Evolutionary conservation across 306 rosid species (phyloP), one percentile per base, ranked within the genome.

Genomic region (Cicer bijugum): DNA sequence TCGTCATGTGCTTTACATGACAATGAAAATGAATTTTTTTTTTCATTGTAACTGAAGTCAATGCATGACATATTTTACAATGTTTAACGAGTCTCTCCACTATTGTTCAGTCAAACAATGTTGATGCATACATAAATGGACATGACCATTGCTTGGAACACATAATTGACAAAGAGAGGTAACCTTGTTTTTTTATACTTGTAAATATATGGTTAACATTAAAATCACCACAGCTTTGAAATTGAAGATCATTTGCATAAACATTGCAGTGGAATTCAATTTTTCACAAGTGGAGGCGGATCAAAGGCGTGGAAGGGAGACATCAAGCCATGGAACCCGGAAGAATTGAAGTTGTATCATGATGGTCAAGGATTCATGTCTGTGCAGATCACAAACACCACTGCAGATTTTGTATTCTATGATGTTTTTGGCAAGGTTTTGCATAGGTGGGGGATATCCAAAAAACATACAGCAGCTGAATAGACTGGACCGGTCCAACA

Each of bases 281-380:
- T 77, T 68, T 14, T 93, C 20, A 93, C 97, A 6, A 93, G 98
- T 53, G 96, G 98, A 42, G 97, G 92, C 6, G 96, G 97, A 6
- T 93, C 98, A 1, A 90, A 88, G 83, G 97, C 98, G 55, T 93
- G 98, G 98, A 81, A 82, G 55, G 90, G 89, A 0, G 83, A 79
- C 12, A 39, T 85, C 28, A 80, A 3, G 51, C 67, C 46, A 0
- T 81, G 83, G 80, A 78, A 76, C 45, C 63, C 72, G 5, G 60
- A 77, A 63, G 93, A 86, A 57, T 3, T 89, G 81, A 85, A 89
- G 77, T 67, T 90, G 51, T 89, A 89, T 69, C 75, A 90, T 70
- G 96, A 93, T 64, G 98, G 97, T 3, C 98, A 90, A 61, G 98
- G 97, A 20, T 90, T 93, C 85, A 87, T 86, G 98, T 84, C 98